Conservation (phyloP, 2,329 filamentous ascomycete genomes). For the Aspergillus sp. region DNA sequence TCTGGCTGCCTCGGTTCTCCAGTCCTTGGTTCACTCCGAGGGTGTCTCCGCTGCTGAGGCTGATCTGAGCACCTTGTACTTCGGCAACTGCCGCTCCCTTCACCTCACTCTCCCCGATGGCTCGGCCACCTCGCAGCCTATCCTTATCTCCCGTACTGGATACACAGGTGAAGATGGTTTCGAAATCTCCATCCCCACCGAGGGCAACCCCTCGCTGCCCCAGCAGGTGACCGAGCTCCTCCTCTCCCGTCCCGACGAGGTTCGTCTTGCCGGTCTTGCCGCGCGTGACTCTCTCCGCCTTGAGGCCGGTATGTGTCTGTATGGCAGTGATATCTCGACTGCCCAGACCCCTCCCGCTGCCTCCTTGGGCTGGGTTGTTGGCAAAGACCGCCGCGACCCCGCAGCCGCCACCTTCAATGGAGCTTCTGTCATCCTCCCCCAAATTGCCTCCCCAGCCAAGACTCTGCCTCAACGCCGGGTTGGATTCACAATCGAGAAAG, state of each 20-base stretch:
- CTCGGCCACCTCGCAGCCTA: conserved; percentile 44
- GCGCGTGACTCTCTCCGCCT: conserved; percentile 88
- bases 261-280: conserved; percentile 82
- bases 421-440: conserved; percentile 68
- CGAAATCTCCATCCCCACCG: conserved; percentile 78
- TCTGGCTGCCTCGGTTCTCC: conserved; percentile 64
- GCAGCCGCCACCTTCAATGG: conserved; percentile 73
- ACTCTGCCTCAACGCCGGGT: conserved; percentile 69
- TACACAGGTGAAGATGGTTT: conserved; percentile 99
- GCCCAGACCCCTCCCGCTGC: conserved; percentile 64
- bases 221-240: conserved; percentile 62
- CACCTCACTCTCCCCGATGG: conserved; percentile 57
- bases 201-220: conserved; percentile 49
- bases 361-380: conserved; percentile 73
- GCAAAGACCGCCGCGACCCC: conserved; percentile 64
- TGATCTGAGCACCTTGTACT: conserved; percentile 67
- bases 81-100: conserved; percentile 69
- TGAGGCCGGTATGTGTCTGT: conserved; percentile 98
- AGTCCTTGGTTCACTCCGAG: conserved; percentile 54
- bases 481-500: conserved; percentile 71
- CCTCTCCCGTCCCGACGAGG: conserved; percentile 58
- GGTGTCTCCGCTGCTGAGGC: conserved; percentile 37
- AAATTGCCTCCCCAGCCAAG: conserved; percentile 56
- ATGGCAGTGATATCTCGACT: conserved; percentile 94
- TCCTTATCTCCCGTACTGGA: conserved; percentile 81